Percentiles rank a stretch among this genome's conserved stretches.
These are phyloP conservation scores for Schrenkiella parvula DNA, from an alignment of 345 rosid species.

Conservation along the genomic window DNA sequence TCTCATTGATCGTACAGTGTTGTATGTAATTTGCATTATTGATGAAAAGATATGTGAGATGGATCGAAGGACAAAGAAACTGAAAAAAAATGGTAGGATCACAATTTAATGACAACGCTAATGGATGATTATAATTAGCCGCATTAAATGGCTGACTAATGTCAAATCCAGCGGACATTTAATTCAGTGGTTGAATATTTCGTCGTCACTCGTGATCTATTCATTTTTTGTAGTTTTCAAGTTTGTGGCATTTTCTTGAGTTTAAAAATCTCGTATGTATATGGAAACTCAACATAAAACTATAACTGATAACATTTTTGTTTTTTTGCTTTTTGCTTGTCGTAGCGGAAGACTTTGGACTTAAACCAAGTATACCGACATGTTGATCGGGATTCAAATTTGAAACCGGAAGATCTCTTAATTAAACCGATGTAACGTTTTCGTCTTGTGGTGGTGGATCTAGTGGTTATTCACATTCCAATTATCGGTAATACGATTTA, in stretches of 20 bases:
- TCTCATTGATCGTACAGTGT: neutral
- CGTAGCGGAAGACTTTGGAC: slow-evolving; percentile 44
- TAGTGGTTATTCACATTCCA: slow-evolving; percentile 51
- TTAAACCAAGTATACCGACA: slow-evolving; percentile 49
- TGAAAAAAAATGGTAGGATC: neutral
- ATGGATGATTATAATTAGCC: neutral
- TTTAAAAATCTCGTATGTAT: neutral
- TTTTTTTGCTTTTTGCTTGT: neutral
- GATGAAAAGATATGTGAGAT: neutral
- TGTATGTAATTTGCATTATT: neutral
- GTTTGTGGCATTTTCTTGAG: neutral
- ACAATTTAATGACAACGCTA: slow-evolving; percentile 19
- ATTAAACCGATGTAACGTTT: slow-evolving; percentile 52
- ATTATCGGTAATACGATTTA: slow-evolving; percentile 21
- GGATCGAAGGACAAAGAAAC: neutral
- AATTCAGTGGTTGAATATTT: slow-evolving; percentile 2
- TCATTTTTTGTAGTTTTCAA: neutral
- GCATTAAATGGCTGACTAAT: neutral
- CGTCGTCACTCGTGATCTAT: neutral
- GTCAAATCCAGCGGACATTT: neutral
- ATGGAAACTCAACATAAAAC: neutral
- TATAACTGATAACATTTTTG: neutral
- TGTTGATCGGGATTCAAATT: slow-evolving; percentile 47
- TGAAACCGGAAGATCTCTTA: slow-evolving; percentile 48
- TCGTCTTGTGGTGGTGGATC: slow-evolving; percentile 65